A percentile compares a stretch with the other conserved stretches of the same genome.
phyloP scores from a whole-genome alignment of 768 basidiomycete species.

The Pisolithus sp. region DNA sequence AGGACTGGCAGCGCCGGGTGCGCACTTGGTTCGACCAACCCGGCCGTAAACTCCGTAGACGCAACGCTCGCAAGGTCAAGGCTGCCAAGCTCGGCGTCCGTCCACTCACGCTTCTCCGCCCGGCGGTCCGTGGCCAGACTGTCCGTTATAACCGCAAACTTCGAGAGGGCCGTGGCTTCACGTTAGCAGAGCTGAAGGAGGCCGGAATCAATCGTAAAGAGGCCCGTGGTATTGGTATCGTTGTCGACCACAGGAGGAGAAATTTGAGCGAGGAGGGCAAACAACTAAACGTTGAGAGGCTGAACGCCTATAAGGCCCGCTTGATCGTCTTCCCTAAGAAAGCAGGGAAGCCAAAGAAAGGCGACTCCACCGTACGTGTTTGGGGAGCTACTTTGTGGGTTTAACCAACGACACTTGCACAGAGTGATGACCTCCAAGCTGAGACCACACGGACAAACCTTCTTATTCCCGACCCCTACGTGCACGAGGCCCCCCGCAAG shows the following conservation, averaged over 20 bases:
- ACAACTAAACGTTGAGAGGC: slow-evolving; percentile 87
- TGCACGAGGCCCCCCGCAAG: slow-evolving; percentile 82
- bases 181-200: slow-evolving; percentile 88
- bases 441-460: slow-evolving; percentile 62
- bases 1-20: slow-evolving; percentile 97
- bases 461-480: slow-evolving; percentile 61
- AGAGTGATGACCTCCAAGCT: slow-evolving; percentile 81
- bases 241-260: slow-evolving; percentile 95
- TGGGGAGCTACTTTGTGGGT: slow-evolving; percentile 1
- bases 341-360: slow-evolving; percentile 91
- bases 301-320: slow-evolving; percentile 88
- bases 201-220: slow-evolving; percentile 93
- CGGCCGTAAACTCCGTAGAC: slow-evolving; percentile 92
- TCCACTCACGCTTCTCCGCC: slow-evolving; percentile 86
- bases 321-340: slow-evolving; percentile 97
- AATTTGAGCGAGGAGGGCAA: slow-evolving; percentile 97
- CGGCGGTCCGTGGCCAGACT: slow-evolving; percentile 94
- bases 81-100: slow-evolving; percentile 87
- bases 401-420: slow-evolving; percentile 6
- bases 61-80: slow-evolving; percentile 87
- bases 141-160: slow-evolving; percentile 98
- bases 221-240: slow-evolving; percentile 87
- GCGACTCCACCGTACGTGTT: slow-evolving; percentile 76
- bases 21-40: slow-evolving; percentile 99
- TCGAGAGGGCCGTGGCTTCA: slow-evolving; percentile 96